Evolutionary conservation across 2,329 filamentous ascomycete genomes (phyloP), one percentile per base, ranked within the genome.

Genomic region (Aspergillus transmontanensis): DNA sequence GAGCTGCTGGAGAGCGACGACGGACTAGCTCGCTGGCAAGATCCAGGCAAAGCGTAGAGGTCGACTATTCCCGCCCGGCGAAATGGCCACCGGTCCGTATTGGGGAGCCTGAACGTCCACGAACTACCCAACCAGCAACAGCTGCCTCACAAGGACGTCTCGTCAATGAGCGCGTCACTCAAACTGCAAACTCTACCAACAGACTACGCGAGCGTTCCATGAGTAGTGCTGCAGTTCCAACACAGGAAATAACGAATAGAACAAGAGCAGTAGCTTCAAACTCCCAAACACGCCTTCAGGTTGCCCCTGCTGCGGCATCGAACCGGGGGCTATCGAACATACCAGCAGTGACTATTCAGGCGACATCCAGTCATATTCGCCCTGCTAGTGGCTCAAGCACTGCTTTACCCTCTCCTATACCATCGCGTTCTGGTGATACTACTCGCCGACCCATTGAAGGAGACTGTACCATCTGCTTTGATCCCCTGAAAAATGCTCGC

Each of bases 381-480:
- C n/a, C n/a, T 45, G n/a, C 10, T 0, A 45, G n/a, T 4, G 10
- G 43, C 43, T 23, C 43, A 23, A n/a, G n/a, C n/a, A n/a, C n/a
- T n/a, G n/a, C n/a, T n/a, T n/a, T n/a, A n/a, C n/a, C n/a, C n/a
- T n/a, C n/a, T n/a, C n/a, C n/a, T n/a, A n/a, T n/a, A n/a, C n/a
- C n/a, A n/a, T n/a, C n/a, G n/a, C n/a, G n/a, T 46, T 46, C n/a
- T 14, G 43, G n/a, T 2, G 10, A 46, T 14, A 11, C 26, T 36
- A 45, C n/a, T 34, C 62, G 62, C 28, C 59, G 41, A 11, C 14
- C 46, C 2, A 28, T 64, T 21, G 58, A 61, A n/a, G 62, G 58
- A 12, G 55, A 61, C 9, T 64, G 62, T 39, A 51, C 39, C 21
- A 61, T 64, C 21, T 64, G 62, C 6, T 50, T 58, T 23, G n/a